Base-by-base conservation (phyloP, 2,329 filamentous ascomycete genomes). In the Monilinia vaccinii-corymbosi region DNA sequence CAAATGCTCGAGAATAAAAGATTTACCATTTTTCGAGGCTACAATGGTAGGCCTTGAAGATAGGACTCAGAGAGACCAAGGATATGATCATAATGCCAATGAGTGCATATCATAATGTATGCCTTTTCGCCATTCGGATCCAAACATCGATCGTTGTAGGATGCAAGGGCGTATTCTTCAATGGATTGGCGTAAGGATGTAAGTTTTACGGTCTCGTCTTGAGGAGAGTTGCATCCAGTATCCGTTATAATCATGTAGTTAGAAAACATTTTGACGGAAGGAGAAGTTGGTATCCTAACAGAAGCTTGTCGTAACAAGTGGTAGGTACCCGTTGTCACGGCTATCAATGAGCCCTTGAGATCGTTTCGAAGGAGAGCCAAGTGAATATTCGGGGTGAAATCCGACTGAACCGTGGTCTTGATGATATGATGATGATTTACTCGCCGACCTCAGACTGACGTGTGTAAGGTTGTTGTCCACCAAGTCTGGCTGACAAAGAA, bases 71-170 rank as follows among this genome's bases (percentile, higher is more conserved):
- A 58, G 13, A 70, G 65, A n/a, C 69, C 68, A 23, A 68, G 65
- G 40, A 74, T 74, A 51, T 74, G 72, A 52, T 79, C 77, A 63
- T 74, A 78, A 61, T 79, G 77, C 63, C 77, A 79, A 63, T 79
- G 77, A 1, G 74, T 75, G 63, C 73, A 74, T 49, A 79, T 72
- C 18, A 79, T 72, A 9, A 74, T 63, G 62, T 79, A 79, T 58
- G 50, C 34, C 58, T 69, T 73, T 10, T 48, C 44, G 0, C 69
- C 69, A 4, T 59, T 60, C 3, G 71, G 70, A 51, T 79, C 79
- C 6, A 79, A 66, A 8, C 72, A 71, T 53, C 64, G 51, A 48
- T 70, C 62, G 44, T 65, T 55, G 58, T 77, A 76, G 31, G 65
- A 67, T 8, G 68, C 25, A 3, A 77, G 60, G 2, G 76, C 72